These are phyloP conservation scores for Fusarium kyushuense DNA, from an alignment of 2,329 filamentous ascomycete genomes.

Conservation along the genomic window DNA sequence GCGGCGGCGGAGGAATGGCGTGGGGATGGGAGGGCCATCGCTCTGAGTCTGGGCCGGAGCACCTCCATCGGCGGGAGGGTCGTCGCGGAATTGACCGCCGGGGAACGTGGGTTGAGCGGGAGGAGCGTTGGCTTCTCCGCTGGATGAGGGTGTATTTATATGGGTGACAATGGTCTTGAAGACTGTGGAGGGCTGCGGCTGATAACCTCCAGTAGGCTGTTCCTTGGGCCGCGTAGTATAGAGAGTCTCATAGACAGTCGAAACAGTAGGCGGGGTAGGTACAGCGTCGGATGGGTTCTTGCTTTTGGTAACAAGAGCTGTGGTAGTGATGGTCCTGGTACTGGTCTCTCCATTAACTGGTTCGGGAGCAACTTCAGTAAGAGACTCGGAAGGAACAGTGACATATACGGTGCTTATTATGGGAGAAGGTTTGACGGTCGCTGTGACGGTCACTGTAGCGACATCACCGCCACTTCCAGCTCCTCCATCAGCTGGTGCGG, in stretches of 20 bases:
- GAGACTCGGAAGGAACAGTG: slow-evolving; percentile 51
- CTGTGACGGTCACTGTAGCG: slow-evolving; percentile 52
- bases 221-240: slow-evolving; percentile 33
- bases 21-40: slow-evolving; percentile 32
- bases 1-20: slow-evolving; percentile 43
- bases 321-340: slow-evolving; percentile 43
- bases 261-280: slow-evolving; percentile 24
- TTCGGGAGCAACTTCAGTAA: slow-evolving; percentile 18
- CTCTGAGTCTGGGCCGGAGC: slow-evolving; percentile 17
- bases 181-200: slow-evolving; percentile 37
- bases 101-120: slow-evolving; percentile 33
- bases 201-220: slow-evolving; percentile 17
- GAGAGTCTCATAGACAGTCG: slow-evolving; percentile 39
- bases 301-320: slow-evolving; percentile 37
- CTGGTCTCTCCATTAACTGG: slow-evolving; percentile 27
- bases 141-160: slow-evolving; percentile 28
- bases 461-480: slow-evolving; percentile 23
- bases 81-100: slow-evolving; percentile 43
- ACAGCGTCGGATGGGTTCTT: slow-evolving; percentile 17
- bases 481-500: slow-evolving; percentile 30
- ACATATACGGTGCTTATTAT: slow-evolving; percentile 53
- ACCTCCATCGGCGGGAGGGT: slow-evolving; percentile 18
- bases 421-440: slow-evolving; percentile 56
- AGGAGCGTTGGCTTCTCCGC: slow-evolving; percentile 6
- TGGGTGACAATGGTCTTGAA: slow-evolving; percentile 31